Percentiles rank a stretch among this genome's conserved stretches.
phyloP scores from a whole-genome alignment of 2,329 filamentous ascomycete species.

The Pyrenophora graminea region DNA sequence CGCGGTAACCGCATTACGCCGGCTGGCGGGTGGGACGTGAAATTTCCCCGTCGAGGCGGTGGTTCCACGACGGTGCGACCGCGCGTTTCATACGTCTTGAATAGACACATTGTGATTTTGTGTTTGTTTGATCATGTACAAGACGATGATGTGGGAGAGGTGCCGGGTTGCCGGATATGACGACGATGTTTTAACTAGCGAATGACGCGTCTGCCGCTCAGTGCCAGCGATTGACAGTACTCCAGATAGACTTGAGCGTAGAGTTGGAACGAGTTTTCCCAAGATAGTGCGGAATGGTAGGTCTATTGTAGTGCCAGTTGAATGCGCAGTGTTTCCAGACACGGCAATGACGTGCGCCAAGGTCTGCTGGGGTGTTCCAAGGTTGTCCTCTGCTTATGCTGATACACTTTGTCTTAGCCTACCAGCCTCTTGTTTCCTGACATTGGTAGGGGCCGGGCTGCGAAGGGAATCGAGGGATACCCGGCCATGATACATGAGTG shows the following conservation, averaged over 20 bases:
- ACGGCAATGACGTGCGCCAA: slow-evolving; percentile 18
- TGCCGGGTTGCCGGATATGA: slow-evolving; percentile 1
- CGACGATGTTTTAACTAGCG: slow-evolving; percentile 1
- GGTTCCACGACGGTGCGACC: slow-evolving; percentile 36
- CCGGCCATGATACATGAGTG: no score
- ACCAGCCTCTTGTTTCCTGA: slow-evolving; percentile 2
- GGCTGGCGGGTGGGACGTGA: slow-evolving; percentile 39
- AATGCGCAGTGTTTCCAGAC: background rate
- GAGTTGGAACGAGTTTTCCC: background rate
- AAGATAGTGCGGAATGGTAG: background rate
- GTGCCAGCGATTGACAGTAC: background rate
- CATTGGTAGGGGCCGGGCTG: background rate
- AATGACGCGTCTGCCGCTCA: background rate
- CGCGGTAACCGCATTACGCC: slow-evolving; percentile 41
- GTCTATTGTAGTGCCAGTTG: background rate
- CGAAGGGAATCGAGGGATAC: no score
- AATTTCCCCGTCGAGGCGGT: slow-evolving; percentile 37
- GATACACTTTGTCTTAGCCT: background rate
- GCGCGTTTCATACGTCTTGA: slow-evolving; percentile 36
- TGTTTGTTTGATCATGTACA: background rate
- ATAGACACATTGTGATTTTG: slow-evolving; percentile 38
- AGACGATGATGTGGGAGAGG: background rate
- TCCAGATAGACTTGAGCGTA: background rate
- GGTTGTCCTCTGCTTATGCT: slow-evolving; percentile 5
- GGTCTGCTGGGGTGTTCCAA: slow-evolving; percentile 11